Base-by-base conservation (phyloP, 148 eudicot genomes). In the Arctostaphylos glauca region DNA sequence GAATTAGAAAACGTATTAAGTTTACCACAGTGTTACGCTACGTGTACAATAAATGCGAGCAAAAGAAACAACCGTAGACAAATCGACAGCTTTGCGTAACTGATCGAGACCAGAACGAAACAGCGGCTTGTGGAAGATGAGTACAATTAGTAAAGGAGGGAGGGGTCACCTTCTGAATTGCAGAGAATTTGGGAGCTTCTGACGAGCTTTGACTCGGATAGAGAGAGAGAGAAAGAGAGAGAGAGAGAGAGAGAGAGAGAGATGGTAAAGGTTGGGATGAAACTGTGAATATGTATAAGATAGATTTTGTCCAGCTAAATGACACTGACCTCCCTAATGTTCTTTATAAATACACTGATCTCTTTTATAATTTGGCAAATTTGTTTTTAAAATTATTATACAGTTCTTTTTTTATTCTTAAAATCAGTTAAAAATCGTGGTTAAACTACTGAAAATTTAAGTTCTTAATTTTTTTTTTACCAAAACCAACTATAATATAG, bases 101-200 rank as follows among this genome's bases (percentile, higher is more conserved):
- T 21, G 46, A 64, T 64, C 66, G 21, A 41, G 50, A 41, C 13
- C 56, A 64, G 0, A 48, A 21, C 16, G 3, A 80, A 64, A 15
- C 21, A 54, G n/a, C 8, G 0, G 56, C 56, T 76, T 10, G 78
- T 3, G 46, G 15, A 31, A 53, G 43, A 54, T 6, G 47, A 76
- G 53, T 52, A 16, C 64, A 55, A 54, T 14, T 54, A 6, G 48
- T 31, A 44, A 77, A 31, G 5, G 21, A 15, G 48, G 16, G 80
- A 76, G 48, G 62, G 46, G 64, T 38, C 48, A 77, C 80, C 80
- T 77, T 55, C 47, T 54, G 48, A 77, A 54, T 77, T 55, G 60
- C 71, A 66, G 44, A 50, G 19, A 49, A 49, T 67, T 80, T 80
- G 82, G 62, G 76, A 67, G 62, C 75, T 18, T 52, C 76, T 41